These are phyloP conservation scores for Suillus bovinus DNA, from an alignment of 768 basidiomycete species.

Conservation along the genomic window DNA sequence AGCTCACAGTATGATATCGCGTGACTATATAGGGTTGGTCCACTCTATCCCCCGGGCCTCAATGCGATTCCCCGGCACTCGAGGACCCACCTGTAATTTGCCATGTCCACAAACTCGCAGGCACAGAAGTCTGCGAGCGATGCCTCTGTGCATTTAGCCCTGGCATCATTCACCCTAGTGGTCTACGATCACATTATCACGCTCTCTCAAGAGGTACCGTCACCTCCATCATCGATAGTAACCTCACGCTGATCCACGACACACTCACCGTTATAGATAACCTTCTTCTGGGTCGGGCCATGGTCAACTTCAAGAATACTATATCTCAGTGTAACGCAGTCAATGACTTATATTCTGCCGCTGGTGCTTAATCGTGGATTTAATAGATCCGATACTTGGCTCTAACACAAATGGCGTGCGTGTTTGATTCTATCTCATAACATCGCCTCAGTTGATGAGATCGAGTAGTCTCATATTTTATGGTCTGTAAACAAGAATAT, in stretches of 20 bases:
- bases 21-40: neutral
- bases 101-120: neutral
- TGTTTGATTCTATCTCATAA: neutral
- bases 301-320: slow-evolving; percentile 2
- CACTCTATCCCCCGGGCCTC: neutral
- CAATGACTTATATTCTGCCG: neutral
- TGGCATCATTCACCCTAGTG: slow-evolving; percentile 6
- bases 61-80: neutral
- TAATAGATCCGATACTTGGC: neutral
- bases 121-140: neutral
- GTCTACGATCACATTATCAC: slow-evolving; percentile 31
- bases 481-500: neutral
- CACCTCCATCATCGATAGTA: neutral
- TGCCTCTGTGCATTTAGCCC: neutral
- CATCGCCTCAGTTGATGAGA: neutral
- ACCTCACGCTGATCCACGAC: neutral
- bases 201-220: slow-evolving; percentile 38
- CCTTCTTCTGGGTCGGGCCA: slow-evolving; percentile 2
- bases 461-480: neutral
- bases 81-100: neutral
- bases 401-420: neutral
- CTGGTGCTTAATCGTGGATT: neutral
- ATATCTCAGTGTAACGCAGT: slow-evolving; percentile 1
- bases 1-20: too few species aligned
- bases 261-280: neutral